Base-by-base conservation (phyloP, 805 yeast species). In the Metschnikowia gelsemii region DNA sequence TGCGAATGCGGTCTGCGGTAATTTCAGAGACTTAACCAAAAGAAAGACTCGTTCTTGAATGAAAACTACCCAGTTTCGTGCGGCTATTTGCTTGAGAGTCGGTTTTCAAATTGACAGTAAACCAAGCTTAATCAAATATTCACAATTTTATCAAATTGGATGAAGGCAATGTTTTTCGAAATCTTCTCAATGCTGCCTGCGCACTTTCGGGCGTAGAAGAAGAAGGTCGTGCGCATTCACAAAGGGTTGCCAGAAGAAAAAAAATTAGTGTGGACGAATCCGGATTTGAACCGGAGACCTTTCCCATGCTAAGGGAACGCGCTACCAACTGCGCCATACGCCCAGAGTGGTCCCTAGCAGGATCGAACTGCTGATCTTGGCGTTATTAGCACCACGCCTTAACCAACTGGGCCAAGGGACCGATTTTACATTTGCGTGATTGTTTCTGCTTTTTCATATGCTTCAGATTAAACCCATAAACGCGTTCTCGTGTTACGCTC, bases 261-360 rank as follows among this genome's bases (percentile, higher is more conserved):
- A 62, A 46, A 46, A 62, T 46, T 78, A n/a, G n/a, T n/a, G n/a
- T n/a, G 84, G 82, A 78, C 83, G 80, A 78, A 82, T 76, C 78
- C 77, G 84, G 83, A 78, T 73, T 78, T 79, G 84, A 78, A 77
- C 82, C 82, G 78, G 78, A 76, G 84, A 79, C 84, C 84, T 79
- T 76, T 76, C 80, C 77, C 83, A 78, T 78, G 83, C 83, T 78
- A 79, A 78, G 84, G 78, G 80, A 77, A 76, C 84, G 84, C 84
- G 84, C 84, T 79, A 79, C 84, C 84, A 78, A 79, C 84, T 79
- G 76, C 84, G 84, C 84, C 84, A 79, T 82, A 79, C 80, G 83
- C 84, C 84, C 84, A 16, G 25, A 64, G 58, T 80, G 87, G 80
- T 81, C 85, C 84, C 84, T 80, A 79, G 84, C 87, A 78, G 87